Evolutionary conservation across 805 yeast genomes (phyloP).

Genomic region (Osmozyma mogii): DNA sequence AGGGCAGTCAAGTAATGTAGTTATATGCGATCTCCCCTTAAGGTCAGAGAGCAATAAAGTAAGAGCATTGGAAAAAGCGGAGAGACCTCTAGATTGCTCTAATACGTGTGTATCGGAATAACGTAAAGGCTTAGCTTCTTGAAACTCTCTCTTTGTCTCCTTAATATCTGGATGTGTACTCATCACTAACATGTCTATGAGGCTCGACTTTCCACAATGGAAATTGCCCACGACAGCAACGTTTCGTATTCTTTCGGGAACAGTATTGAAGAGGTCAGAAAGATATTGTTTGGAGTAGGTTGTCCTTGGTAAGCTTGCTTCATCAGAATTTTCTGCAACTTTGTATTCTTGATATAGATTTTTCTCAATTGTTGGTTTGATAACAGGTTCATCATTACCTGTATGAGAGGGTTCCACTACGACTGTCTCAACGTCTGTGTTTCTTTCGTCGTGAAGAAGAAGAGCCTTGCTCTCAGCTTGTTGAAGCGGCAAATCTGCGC

Average conservation of each 20-base stretch:
- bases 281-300: constrained; percentile 58
- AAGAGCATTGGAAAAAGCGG: constrained; percentile 57
- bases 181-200: constrained; percentile 58
- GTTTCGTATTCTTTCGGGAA: constrained; percentile 65
- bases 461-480: constrained; percentile 56
- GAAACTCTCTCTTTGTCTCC: constrained; percentile 20
- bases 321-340: constrained; percentile 4
- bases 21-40: constrained; percentile 42
- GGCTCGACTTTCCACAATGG: constrained; percentile 80
- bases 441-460: constrained; percentile 18
- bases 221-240: constrained; percentile 73
- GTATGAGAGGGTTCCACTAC: constrained; percentile 10
- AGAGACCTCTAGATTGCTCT: constrained; percentile 63
- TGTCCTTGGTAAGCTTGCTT: constrained; percentile 46
- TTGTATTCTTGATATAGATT: constrained; percentile 35
- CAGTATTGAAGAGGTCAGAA: constrained; percentile 31
- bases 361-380: constrained; percentile 41
- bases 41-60: constrained; percentile 51
- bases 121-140: constrained; percentile 41
- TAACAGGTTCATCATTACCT: constrained; percentile 48
- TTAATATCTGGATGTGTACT: constrained; percentile 47
- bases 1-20: constrained; percentile 78
- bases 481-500: neutral
- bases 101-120: constrained; percentile 67
- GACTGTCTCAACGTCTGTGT: constrained; percentile 8